These are phyloP conservation scores for Canavalia ensiformis DNA, from an alignment of 306 rosid genomes.

Conservation along the genomic window DNA sequence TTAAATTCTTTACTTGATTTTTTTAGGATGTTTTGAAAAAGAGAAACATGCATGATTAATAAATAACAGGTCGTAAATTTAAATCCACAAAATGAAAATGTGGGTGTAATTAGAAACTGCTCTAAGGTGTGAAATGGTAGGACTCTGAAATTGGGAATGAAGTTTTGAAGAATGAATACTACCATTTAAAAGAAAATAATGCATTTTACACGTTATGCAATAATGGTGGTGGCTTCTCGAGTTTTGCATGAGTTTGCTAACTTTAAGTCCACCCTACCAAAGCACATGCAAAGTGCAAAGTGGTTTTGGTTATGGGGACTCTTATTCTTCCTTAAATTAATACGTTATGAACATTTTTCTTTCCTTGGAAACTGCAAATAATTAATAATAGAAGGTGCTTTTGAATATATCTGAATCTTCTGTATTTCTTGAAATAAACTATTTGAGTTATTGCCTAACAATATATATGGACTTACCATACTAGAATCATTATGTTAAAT, in stretches of 20 bases:
- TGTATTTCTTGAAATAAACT: background rate
- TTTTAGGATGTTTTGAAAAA: background rate
- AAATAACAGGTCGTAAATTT: background rate
- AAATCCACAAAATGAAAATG: background rate
- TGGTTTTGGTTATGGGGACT: constrained; percentile 9
- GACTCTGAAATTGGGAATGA: background rate
- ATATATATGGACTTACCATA: no score
- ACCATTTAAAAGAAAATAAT: background rate
- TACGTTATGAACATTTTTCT: background rate
- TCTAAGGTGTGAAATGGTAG: background rate
- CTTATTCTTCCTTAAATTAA: constrained; percentile 22
- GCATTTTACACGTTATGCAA: constrained; percentile 31
- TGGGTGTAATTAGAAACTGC: background rate
- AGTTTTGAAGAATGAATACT: constrained; percentile 2
- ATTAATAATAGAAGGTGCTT: background rate
- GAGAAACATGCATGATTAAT: background rate
- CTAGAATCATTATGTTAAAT: no score
- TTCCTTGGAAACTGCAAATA: background rate
- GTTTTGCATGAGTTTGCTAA: constrained; percentile 22
- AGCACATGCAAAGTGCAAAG: constrained; percentile 26
- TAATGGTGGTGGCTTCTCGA: constrained; percentile 3
- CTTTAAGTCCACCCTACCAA: constrained; percentile 35
- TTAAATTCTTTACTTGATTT: background rate
- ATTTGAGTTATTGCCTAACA: background rate
- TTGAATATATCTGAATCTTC: background rate